phyloP scores from a whole-genome alignment of 768 basidiomycete species.

The Russula sp. region DNA sequence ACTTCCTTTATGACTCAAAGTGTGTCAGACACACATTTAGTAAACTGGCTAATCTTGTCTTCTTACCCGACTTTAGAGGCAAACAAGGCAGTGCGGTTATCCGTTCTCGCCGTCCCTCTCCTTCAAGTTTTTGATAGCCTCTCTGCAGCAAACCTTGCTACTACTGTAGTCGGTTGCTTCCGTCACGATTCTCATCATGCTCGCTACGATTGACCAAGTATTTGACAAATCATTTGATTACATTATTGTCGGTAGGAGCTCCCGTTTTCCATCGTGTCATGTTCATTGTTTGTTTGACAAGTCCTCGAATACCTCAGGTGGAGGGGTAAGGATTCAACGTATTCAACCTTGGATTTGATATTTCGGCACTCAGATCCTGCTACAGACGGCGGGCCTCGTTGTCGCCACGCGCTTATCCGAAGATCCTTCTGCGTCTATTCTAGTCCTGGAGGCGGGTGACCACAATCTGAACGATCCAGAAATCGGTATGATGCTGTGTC shows the following conservation, averaged over 20 bases:
- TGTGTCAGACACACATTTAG: too few relatives aligned
- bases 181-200: conserved; percentile 23
- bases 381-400: conserved; percentile 27
- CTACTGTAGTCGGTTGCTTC: neutral
- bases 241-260: conserved; percentile 24
- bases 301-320: conserved; percentile 7
- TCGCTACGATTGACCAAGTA: conserved; percentile 25
- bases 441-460: conserved; percentile 26
- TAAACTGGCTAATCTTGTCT: too few relatives aligned
- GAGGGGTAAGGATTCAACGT: conserved; percentile 11
- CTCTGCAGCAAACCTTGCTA: neutral
- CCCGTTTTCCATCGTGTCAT: neutral
- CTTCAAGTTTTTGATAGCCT: neutral
- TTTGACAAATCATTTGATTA: conserved; percentile 29
- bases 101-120: too few relatives aligned
- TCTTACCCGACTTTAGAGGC: too few relatives aligned
- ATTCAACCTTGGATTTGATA: neutral
- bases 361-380: neutral
- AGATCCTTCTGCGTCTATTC: conserved; percentile 25
- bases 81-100: too few relatives aligned
- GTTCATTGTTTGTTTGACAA: neutral
- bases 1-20: too few relatives aligned
- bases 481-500: conserved; percentile 4
- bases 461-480: conserved; percentile 24
- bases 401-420: conserved; percentile 29